phyloP scores from a whole-genome alignment of 2,329 filamentous ascomycete species.

The Bipolaris zeicola region DNA sequence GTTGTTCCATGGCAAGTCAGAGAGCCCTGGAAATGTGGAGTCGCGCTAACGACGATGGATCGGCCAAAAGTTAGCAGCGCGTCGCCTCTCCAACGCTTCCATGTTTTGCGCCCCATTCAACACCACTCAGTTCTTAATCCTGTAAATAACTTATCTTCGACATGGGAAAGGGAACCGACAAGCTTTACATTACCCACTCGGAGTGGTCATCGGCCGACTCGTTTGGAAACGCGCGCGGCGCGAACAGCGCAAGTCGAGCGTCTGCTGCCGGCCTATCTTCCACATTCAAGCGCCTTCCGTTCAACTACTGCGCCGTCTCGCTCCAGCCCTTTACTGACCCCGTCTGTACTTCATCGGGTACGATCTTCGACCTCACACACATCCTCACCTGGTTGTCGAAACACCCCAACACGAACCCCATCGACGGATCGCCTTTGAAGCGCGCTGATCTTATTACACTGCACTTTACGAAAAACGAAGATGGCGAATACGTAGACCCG shows the following conservation, averaged over 20 bases:
- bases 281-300: conserved; percentile 86
- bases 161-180: conserved; percentile 51
- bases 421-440: conserved; percentile 78
- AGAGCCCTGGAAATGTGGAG: background rate
- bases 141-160: background rate
- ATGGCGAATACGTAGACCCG: conserved; percentile 90
- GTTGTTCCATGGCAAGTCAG: background rate
- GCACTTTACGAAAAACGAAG: conserved; percentile 89
- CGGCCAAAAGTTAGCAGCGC: conserved; percentile 10
- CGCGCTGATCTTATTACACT: conserved; percentile 86
- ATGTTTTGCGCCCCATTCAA: conserved; percentile 10
- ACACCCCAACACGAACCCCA: conserved; percentile 89
- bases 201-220: conserved; percentile 95
- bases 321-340: conserved; percentile 94
- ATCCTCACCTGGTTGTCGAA: conserved; percentile 94
- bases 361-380: conserved; percentile 93
- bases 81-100: conserved; percentile 8
- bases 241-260: conserved; percentile 64
- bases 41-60: conserved; percentile 1
- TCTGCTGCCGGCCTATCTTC: conserved; percentile 57
- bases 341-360: conserved; percentile 85
- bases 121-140: background rate
- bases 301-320: conserved; percentile 96
- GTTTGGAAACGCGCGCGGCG: conserved; percentile 79
- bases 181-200: conserved; percentile 81